A percentile compares a stretch with the other conserved stretches of the same genome.
phyloP scores from a whole-genome alignment of 2,329 filamentous ascomycete species.

The Pyrenochaeta sp. region DNA sequence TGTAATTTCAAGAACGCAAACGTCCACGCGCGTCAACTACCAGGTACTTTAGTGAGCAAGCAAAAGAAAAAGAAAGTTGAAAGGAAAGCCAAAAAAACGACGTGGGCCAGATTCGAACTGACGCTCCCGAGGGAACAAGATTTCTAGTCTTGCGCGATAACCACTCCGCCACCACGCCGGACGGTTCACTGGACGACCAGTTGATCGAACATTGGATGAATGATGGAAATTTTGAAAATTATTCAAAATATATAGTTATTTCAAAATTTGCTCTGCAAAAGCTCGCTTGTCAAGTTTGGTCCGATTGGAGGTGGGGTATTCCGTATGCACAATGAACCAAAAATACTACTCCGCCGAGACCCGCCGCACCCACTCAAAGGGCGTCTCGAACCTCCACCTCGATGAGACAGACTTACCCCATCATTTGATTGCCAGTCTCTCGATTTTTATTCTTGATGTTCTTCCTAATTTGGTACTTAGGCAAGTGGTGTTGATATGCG shows the following conservation, averaged over 20 bases:
- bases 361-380: too few relatives aligned
- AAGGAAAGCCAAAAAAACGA: constrained; percentile 37
- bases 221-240: not conserved
- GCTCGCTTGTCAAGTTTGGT: not conserved
- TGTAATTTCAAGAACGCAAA: too few relatives aligned
- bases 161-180: constrained; percentile 51
- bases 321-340: not conserved
- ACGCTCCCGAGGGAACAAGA: constrained; percentile 53
- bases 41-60: too few relatives aligned
- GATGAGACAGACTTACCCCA: not conserved
- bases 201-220: constrained; percentile 5
- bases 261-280: too few relatives aligned
- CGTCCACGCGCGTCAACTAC: too few relatives aligned
- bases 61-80: not conserved
- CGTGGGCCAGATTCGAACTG: constrained; percentile 50
- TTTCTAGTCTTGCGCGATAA: constrained; percentile 54
- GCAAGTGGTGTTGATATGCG: too few relatives aligned
- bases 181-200: constrained; percentile 4
- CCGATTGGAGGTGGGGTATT: too few relatives aligned
- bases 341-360: too few relatives aligned
- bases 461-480: too few relatives aligned
- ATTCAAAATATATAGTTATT: constrained; percentile 7
- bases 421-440: not conserved
- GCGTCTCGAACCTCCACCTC: not conserved
- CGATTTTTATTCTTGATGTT: not conserved